These are phyloP conservation scores for Phytomonas sp. DNA, from an alignment of 208 protist genomes.

Conservation along the genomic window DNA sequence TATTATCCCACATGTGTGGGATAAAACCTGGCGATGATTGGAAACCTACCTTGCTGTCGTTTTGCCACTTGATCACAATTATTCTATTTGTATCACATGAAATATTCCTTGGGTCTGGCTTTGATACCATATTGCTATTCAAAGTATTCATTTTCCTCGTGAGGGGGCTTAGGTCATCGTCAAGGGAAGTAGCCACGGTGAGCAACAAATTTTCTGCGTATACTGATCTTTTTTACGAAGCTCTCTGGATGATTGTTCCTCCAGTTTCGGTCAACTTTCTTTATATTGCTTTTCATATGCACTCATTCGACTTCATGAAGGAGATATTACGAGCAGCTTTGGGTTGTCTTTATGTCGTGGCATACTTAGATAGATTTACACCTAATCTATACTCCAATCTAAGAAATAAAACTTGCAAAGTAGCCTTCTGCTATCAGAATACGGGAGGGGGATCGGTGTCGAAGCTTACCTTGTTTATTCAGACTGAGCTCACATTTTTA, in stretches of 20 bases:
- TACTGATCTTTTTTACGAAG: constrained; percentile 50
- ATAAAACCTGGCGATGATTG: constrained; percentile 2
- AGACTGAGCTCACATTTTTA: constrained; percentile 52
- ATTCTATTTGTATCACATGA: constrained; percentile 58
- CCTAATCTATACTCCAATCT: constrained; percentile 82
- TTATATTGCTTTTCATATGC: constrained; percentile 5
- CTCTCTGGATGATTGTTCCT: constrained; percentile 24
- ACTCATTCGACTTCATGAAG: constrained; percentile 14
- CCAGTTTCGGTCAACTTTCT: constrained; percentile 19
- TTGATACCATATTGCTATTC: constrained; percentile 45
- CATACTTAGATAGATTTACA: constrained; percentile 59
- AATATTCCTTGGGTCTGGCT: constrained; percentile 40
- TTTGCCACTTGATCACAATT: not conserved
- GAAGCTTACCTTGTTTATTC: not conserved
- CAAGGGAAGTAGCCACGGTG: constrained; percentile 24
- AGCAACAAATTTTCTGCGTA: constrained; percentile 42
- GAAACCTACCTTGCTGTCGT: not conserved
- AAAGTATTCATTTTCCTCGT: constrained; percentile 53
- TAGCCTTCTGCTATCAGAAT: constrained; percentile 25
- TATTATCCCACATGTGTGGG: constrained; percentile 1
- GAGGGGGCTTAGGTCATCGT: constrained; percentile 31
- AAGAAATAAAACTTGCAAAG: constrained; percentile 53
- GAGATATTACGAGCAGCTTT: constrained; percentile 42
- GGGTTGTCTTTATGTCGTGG: constrained; percentile 55
- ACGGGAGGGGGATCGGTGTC: not conserved